These are phyloP conservation scores for Juncus effusus DNA, from an alignment of 176 grass and related monocot genomes.

Conservation along the genomic window DNA sequence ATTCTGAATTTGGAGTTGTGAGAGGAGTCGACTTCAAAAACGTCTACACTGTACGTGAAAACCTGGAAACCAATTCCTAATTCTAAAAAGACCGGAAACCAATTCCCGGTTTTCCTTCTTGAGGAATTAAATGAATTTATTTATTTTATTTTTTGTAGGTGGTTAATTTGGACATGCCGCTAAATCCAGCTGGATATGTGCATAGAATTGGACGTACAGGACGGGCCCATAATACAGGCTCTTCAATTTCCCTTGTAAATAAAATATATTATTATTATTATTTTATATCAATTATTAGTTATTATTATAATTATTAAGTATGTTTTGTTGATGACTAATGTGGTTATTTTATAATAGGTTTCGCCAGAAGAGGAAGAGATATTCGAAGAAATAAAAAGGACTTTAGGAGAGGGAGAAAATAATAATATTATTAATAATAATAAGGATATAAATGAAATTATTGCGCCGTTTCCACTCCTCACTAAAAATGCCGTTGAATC, in stretches of 20 bases:
- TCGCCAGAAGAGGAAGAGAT: constrained; percentile 41
- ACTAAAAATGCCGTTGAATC: constrained; percentile 69
- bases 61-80: not conserved
- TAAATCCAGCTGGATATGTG: constrained; percentile 66
- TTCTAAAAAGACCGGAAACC: constrained; percentile 12
- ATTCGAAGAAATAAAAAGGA: constrained; percentile 56
- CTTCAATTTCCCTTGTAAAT: constrained; percentile 91
- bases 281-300: not conserved
- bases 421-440: constrained; percentile 17
- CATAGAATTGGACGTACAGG: constrained; percentile 93
- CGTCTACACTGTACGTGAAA: constrained; percentile 74
- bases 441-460: constrained; percentile 40
- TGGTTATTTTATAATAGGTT: constrained; percentile 45
- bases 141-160: constrained; percentile 50
- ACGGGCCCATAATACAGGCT: constrained; percentile 73
- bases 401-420: constrained; percentile 35
- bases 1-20: constrained; percentile 85
- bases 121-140: constrained; percentile 16
- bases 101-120: constrained; percentile 15
- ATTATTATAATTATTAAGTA: not conserved
- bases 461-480: constrained; percentile 77
- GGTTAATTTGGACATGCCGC: constrained; percentile 93
- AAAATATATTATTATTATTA: constrained; percentile 1
- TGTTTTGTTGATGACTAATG: not conserved
- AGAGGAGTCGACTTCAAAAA: constrained; percentile 99